Conservation (phyloP, 345 rosid genomes). For the Syzygium oleosum region DNA sequence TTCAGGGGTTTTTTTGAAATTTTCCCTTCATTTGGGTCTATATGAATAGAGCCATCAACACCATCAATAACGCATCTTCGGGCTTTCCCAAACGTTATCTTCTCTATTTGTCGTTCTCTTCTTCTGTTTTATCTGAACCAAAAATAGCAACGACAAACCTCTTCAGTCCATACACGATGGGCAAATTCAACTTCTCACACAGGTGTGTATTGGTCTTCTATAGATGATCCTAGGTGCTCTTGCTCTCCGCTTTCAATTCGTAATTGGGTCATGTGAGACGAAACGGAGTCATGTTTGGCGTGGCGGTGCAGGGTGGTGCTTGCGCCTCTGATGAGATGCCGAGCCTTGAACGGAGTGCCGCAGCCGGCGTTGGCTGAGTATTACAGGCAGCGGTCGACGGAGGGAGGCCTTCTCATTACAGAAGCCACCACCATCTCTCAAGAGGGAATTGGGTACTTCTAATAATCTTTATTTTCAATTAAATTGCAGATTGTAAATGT, state of each 20-base stretch:
- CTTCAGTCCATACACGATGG: not conserved
- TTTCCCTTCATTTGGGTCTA: not conserved
- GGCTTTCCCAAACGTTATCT: not conserved
- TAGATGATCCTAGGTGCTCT: too few species aligned
- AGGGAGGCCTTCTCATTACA: constrained; percentile 1
- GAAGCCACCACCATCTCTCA: not conserved
- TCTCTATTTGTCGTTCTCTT: not conserved
- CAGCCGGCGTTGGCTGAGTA: not conserved
- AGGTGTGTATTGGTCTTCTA: not conserved
- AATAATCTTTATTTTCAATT: not conserved
- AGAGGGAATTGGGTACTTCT: not conserved
- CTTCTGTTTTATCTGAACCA: not conserved
- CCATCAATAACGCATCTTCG: not conserved
- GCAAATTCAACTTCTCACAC: constrained; percentile 7
- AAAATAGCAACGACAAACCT: not conserved
- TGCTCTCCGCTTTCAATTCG: not conserved
- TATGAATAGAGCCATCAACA: not conserved
- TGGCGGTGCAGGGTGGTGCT: not conserved
- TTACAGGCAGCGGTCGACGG: not conserved
- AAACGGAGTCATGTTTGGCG: not conserved
- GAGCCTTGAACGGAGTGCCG: not conserved
- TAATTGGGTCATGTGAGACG: not conserved
- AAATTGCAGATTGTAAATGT: not conserved
- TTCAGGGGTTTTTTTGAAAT: not conserved
- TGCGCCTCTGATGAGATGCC: not conserved